Evolutionary conservation across 805 yeast species (phyloP), one percentile per base, ranked within the genome.

Genomic region (Candida broadrunensis): DNA sequence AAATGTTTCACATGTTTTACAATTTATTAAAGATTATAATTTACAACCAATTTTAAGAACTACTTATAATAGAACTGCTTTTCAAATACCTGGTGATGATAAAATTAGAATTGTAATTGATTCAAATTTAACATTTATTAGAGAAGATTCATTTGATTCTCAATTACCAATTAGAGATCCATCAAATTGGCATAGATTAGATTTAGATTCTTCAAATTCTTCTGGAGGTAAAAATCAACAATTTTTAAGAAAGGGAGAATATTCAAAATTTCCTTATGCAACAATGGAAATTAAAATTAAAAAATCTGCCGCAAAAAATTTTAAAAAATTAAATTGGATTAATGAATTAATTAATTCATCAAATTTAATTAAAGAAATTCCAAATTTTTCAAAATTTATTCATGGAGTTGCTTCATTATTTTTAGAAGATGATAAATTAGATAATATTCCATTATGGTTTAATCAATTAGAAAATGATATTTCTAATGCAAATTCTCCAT

Each of bases 61-160:
- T 9, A 78, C 83, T 27, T 88, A 87, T 67, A 86, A 88, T 32
- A 78, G 98, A 63, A 87, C 96, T 5, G 98, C 98, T 2, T 91
- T 93, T 72, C 97, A 91, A 72, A 91, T 91, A 53, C 99, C 99
- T 2, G 97, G 97, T 43, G 98, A 93, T 60, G 95, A 90, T 60
- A 79, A 91, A 56, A 84, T 90, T 29, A 81, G 98, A 60, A 82
- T 93, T 45, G 83, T 87, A 33, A 87, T 91, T 48, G 98, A 91
- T 65, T 84, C 95, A 13, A 93, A 93, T 60, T 80, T 93, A 42
- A 58, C 83, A 38, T 90, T 87, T 58, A 83, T 91, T 46, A 80
- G 98, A 53, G 99, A 91, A 60, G 98, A 91, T 60, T 66, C 91
- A 0, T 85, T 91, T 56, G 96, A 90, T 61, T 65, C 73, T 34